A percentile compares a stretch with the other conserved stretches of the same genome.
Conservation (phyloP, 1,139 yeast genomes). For the Hemisphaericaspora xylofermentans region DNA sequence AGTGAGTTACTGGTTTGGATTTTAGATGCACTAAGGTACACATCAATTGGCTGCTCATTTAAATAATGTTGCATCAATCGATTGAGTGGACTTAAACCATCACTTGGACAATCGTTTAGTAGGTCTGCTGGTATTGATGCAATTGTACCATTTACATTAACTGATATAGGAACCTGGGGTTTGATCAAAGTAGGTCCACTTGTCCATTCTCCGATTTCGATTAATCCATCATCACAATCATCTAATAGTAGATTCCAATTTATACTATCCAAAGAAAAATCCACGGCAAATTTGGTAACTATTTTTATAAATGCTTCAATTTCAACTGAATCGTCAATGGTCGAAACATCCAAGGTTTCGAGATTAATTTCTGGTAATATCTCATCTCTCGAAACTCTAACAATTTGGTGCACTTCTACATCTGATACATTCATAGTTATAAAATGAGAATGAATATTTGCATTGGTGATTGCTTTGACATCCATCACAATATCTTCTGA, state of each 20-base stretch:
- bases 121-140: slow-evolving; percentile 20
- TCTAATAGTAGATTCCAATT: slow-evolving; percentile 29
- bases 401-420: slow-evolving; percentile 18
- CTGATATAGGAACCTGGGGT: slow-evolving; percentile 17
- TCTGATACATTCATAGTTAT: slow-evolving; percentile 17
- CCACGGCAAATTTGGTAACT: slow-evolving; percentile 19
- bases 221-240: slow-evolving; percentile 23
- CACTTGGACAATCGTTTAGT: slow-evolving; percentile 19
- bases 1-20: slow-evolving; percentile 14
- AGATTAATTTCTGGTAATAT: slow-evolving; percentile 17
- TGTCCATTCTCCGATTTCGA: slow-evolving; percentile 26
- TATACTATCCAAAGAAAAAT: slow-evolving; percentile 19
- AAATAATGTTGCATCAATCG: slow-evolving; percentile 21
- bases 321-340: slow-evolving; percentile 6
- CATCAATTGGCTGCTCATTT: slow-evolving; percentile 20
- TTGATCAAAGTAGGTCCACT: slow-evolving; percentile 17
- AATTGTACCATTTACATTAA: slow-evolving; percentile 15
- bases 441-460: slow-evolving; percentile 18
- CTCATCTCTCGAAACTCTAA: slow-evolving; percentile 15
- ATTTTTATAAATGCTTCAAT: slow-evolving; percentile 10
- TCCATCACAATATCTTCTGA: slow-evolving; percentile 18
- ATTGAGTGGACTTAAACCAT: slow-evolving; percentile 26
- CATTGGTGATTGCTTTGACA: slow-evolving; percentile 20
- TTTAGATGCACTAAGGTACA: slow-evolving; percentile 21
- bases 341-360: slow-evolving; percentile 6